These are phyloP conservation scores for Pseudonectria buxi DNA, from an alignment of 2,329 filamentous ascomycete species.

Conservation along the genomic window DNA sequence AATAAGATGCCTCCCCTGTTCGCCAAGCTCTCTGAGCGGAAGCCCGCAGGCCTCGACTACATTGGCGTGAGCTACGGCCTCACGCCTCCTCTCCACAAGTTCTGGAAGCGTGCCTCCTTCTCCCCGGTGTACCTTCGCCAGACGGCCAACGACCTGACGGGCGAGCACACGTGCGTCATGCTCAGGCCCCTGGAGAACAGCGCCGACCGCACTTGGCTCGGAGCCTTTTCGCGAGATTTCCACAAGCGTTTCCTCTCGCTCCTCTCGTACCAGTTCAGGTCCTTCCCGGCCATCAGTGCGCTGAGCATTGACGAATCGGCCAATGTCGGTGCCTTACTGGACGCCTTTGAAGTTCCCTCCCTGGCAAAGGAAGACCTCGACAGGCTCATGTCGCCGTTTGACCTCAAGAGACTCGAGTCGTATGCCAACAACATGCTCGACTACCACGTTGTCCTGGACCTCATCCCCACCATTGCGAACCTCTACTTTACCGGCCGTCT, in stretches of 20 bases:
- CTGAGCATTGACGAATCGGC: slow-evolving; percentile 86
- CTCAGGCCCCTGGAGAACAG: slow-evolving; percentile 65
- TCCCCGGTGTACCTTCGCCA: slow-evolving; percentile 89
- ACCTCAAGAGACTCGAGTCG: slow-evolving; percentile 88
- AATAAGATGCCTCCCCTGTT: slow-evolving; percentile 91
- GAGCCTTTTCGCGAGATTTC: slow-evolving; percentile 87
- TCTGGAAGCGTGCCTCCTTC: slow-evolving; percentile 89
- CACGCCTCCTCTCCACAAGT: slow-evolving; percentile 80
- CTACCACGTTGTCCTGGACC: slow-evolving; percentile 93
- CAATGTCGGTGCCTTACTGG: slow-evolving; percentile 61
- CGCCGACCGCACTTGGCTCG: slow-evolving; percentile 76
- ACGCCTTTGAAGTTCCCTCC: slow-evolving; percentile 41
- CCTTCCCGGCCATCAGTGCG: slow-evolving; percentile 70
- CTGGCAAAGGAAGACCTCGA: slow-evolving; percentile 75
- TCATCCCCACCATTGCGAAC: slow-evolving; percentile 73
- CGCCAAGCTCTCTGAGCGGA: slow-evolving; percentile 75
- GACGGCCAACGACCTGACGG: slow-evolving; percentile 91
- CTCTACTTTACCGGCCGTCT: slow-evolving; percentile 82
- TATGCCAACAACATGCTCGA: slow-evolving; percentile 97
- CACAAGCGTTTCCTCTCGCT: slow-evolving; percentile 87
- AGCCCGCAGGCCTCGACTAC: slow-evolving; percentile 78
- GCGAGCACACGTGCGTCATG: slow-evolving; percentile 98
- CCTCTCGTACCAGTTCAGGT: slow-evolving; percentile 85
- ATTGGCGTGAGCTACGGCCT: slow-evolving; percentile 93
- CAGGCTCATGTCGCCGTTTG: slow-evolving; percentile 74